Evolutionary conservation across 2,329 filamentous ascomycete species (phyloP).

Genomic region (Colletotrichum musae): DNA sequence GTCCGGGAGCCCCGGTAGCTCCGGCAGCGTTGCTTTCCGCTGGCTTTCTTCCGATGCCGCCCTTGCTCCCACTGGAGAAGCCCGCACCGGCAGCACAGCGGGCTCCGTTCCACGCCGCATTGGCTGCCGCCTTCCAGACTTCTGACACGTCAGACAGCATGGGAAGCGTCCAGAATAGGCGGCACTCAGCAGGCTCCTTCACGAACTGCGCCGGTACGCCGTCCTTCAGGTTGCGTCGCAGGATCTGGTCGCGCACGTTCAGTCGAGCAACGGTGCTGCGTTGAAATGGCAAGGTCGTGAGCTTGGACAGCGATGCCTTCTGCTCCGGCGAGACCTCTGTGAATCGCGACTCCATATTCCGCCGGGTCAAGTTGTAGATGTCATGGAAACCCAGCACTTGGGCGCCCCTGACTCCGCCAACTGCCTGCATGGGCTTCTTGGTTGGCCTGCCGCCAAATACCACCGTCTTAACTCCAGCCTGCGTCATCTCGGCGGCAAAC

Average conservation of each 20-base stretch:
- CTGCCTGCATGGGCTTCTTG: conserved; percentile 62
- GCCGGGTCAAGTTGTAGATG: conserved; percentile 43
- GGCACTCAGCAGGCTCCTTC: conserved; percentile 63
- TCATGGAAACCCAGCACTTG: conserved; percentile 51
- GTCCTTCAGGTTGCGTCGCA: conserved; percentile 52
- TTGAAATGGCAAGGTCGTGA: conserved; percentile 49
- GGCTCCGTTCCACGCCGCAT: conserved; percentile 56
- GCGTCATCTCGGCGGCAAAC: conserved; percentile 67
- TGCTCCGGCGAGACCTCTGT: conserved; percentile 47
- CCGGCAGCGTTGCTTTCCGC: too few species aligned
- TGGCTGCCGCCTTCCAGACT: conserved; percentile 61
- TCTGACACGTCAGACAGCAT: conserved; percentile 62
- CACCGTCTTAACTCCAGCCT: conserved; percentile 22
- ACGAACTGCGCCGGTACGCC: conserved; percentile 63
- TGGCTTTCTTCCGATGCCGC: background rate
- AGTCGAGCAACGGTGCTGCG: conserved; percentile 52
- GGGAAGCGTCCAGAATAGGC: conserved; percentile 64
- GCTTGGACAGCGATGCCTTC: conserved; percentile 48
- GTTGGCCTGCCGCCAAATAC: conserved; percentile 40
- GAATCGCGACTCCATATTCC: background rate
- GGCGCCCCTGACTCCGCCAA: conserved; percentile 57
- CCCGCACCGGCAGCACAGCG: conserved; percentile 48
- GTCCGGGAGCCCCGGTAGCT: background rate
- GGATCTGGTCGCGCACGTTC: conserved; percentile 58
- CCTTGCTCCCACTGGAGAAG: background rate